phyloP scores from a whole-genome alignment of 140 eudicot genomes.

The Bidens hawaiensis region DNA sequence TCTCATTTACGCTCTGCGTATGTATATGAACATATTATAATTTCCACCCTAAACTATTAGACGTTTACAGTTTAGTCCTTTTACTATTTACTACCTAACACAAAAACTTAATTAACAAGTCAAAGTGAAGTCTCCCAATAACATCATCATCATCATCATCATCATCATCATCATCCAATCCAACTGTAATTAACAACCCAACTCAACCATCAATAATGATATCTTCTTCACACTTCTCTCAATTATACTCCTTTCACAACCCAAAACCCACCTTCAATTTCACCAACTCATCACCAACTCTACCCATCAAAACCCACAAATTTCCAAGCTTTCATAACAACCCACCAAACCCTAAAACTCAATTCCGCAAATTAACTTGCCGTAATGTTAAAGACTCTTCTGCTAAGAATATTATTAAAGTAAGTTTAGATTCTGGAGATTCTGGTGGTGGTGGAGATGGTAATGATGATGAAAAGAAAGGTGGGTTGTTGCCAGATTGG shows the following conservation, averaged over 20 bases:
- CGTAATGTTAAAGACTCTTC: slow-evolving; percentile 47
- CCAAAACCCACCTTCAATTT: slow-evolving; percentile 15
- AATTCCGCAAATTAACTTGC: slow-evolving; percentile 27
- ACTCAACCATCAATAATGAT: no score
- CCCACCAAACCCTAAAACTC: slow-evolving; percentile 1
- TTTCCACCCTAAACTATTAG: no score
- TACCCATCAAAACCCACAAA: slow-evolving; percentile 8
- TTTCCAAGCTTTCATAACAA: neutral
- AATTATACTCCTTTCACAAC: slow-evolving; percentile 24
- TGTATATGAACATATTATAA: no score
- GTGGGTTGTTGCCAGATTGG: slow-evolving; percentile 80
- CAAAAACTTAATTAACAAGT: no score
- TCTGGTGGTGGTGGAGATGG: slow-evolving; percentile 68
- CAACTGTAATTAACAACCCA: no score
- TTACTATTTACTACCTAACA: no score
- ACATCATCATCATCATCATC: no score
- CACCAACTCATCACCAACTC: slow-evolving; percentile 22
- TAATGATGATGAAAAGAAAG: slow-evolving; percentile 47
- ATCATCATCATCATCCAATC: no score
- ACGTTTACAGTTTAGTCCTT: no score
- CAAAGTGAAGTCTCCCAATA: no score
- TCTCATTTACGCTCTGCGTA: no score
- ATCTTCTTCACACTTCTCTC: slow-evolving; percentile 25
- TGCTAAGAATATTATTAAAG: slow-evolving; percentile 43
- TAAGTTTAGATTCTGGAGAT: slow-evolving; percentile 18